Evolutionary conservation across 2,329 filamentous ascomycete genomes (phyloP), one percentile per base, ranked within the genome.

Genomic region (Coniochaeta sp.): DNA sequence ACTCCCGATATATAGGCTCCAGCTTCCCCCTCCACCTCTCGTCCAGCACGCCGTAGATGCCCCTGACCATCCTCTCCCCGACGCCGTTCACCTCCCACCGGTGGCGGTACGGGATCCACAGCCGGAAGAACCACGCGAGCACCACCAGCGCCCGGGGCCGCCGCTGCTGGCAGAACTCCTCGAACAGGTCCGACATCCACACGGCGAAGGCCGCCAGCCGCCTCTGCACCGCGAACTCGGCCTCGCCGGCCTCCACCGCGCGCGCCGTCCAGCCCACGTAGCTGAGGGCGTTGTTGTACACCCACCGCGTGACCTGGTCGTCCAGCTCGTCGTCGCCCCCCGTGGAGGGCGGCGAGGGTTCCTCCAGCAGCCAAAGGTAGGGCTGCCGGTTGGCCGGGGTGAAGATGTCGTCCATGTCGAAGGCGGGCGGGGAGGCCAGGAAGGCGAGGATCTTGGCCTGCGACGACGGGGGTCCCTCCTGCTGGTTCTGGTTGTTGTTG

Each of bases 71-170:
- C 61, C 69, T 65, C 59, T 70, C 69, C 24, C 74, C 74, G 6
- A 72, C 71, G 55, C 64, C 65, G 19, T 73, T 73, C 34, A 75
- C 67, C 62, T 74, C 66, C 73, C 73, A 75, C 44, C 73, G 58
- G 59, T 72, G 63, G 17, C 72, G 69, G 34, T 70, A 70, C 4
- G 69, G 65, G 2, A 76, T 59, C 72, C 73, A 75, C 10, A 74
- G 60, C 17, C 72, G 61, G 71, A 75, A 74, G 63, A 74, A 75
- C 57, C 74, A 71, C 2, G 74, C 73, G n/a, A 75, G 59, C 8
- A 72, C 64, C 14, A 75, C 72, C 59, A 75, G 64, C 14, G 73
- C 73, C 10, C 74, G 68, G 1, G 73, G 73, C 19, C 72, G 66
- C 22, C 70, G 66, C 64, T 75, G 68, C 34, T 68, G 66, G 52